Base-by-base conservation (phyloP, 176 grass and related monocot genomes). In the Guadua angustifolia region DNA sequence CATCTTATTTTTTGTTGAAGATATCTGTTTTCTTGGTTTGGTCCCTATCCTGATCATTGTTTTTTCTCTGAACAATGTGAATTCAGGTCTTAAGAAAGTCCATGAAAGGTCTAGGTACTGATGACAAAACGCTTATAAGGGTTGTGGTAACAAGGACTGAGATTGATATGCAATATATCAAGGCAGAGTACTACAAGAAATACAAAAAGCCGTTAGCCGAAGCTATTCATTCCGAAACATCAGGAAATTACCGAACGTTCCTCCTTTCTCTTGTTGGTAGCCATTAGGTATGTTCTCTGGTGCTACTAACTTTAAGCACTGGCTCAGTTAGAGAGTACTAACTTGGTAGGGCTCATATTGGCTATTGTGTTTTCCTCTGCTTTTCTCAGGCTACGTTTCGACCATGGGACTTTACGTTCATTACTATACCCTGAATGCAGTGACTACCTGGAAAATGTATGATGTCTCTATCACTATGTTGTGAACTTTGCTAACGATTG, bases 161-260 rank as follows among this genome's bases (percentile, higher is more conserved):
- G 86, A 96, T 99, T 68, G 97, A 99, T 52, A 99, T 99, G 97
- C 97, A 94, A 45, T 99, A 99, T 75, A 92, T 99, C 69, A 99
- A 99, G 75, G 89, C 86, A 59, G 93, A 92, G 52, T 96, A 96
- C 83, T 78, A 86, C 53, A 89, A 89, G 83, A 94, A 99, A 26
- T 90, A 96, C 58, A 91, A 90, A 80, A 99, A 92, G 68, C 60
- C 86, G 0, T 84, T 99, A 65, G 69, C 59, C 17, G 97, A 94
- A 45, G 97, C 91, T 18, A 94, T 99, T 80, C 75, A 99, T 75
- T 92, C 93, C 0, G 93, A 99, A 57, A 99, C 91, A 63, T 96
- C 97, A 39, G 88, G 93, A 16, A 74, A 84, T 84, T 99, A 96
- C 74, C 91, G 97, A 66, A 85, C 91, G 2, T 96, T 99, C 92